These are phyloP conservation scores for Colletotrichum lentis DNA, from an alignment of 2,329 filamentous ascomycete genomes.

Conservation along the genomic window DNA sequence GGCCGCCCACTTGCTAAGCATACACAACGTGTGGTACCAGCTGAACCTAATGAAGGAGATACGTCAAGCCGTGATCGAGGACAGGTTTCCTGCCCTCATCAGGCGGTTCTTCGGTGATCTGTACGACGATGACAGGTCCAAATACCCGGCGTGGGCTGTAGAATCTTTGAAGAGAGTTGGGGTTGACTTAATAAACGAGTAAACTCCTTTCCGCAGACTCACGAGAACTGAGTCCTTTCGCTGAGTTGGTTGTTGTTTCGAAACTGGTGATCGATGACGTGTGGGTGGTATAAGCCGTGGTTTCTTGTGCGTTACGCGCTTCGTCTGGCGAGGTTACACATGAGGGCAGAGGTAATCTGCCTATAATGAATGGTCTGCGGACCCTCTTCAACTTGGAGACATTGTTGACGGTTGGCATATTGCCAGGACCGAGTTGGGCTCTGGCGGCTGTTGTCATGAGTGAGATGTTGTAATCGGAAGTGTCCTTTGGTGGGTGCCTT, in stretches of 20 bases:
- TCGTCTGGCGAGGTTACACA: too few species aligned
- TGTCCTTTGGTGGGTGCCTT: too few species aligned
- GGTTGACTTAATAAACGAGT: constrained; percentile 69
- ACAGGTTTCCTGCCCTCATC: constrained; percentile 81
- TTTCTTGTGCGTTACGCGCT: too few species aligned
- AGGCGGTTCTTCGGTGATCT: constrained; percentile 78
- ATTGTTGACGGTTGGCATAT: too few species aligned
- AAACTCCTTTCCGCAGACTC: constrained; percentile 13
- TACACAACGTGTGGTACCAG: constrained; percentile 96
- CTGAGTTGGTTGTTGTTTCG: not conserved
- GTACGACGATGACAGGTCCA: constrained; percentile 65
- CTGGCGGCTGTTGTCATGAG: too few species aligned
- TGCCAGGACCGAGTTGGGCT: too few species aligned
- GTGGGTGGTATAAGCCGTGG: too few species aligned
- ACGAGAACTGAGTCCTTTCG: not conserved
- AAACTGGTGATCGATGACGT: not conserved
- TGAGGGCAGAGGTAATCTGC: too few species aligned
- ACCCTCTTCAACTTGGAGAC: too few species aligned
- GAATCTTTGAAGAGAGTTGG: constrained; percentile 80
- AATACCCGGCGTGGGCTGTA: constrained; percentile 85
- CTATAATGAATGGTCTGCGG: too few species aligned
- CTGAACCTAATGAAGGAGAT: constrained; percentile 81
- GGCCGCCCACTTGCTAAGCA: constrained; percentile 82
- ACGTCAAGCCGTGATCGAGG: constrained; percentile 80
- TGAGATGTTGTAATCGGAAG: too few species aligned